phyloP scores from a whole-genome alignment of 768 basidiomycete species.

The Daedaleopsis nitida region DNA sequence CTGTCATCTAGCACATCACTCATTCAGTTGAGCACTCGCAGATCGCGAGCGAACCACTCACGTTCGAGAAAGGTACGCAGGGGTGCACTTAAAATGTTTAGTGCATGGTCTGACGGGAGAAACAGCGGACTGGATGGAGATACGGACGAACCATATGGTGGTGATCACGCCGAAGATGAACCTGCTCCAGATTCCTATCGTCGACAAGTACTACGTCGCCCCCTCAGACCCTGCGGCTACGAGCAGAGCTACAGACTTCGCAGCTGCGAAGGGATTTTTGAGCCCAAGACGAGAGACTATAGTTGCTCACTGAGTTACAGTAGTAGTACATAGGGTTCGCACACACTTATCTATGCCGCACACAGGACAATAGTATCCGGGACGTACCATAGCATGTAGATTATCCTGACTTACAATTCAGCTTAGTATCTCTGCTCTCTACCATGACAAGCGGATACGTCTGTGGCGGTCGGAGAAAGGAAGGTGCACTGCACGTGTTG shows the following conservation, averaged over 20 bases:
- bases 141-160: constrained; percentile 94
- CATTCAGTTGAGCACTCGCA: constrained; percentile 27
- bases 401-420: not conserved
- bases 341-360: not conserved
- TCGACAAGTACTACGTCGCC: constrained; percentile 91
- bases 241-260: constrained; percentile 77
- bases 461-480: not conserved
- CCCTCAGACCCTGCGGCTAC: constrained; percentile 77
- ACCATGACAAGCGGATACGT: not conserved
- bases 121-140: constrained; percentile 97
- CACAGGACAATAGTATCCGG: not conserved
- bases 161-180: constrained; percentile 97
- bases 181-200: constrained; percentile 89
- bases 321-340: too few relatives aligned
- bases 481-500: constrained; percentile 9
- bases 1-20: not conserved
- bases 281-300: constrained; percentile 50
- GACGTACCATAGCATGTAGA: constrained; percentile 1
- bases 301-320: constrained; percentile 12
- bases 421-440: not conserved
- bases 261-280: constrained; percentile 83
- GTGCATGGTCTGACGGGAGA: not conserved
- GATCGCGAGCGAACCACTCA: constrained; percentile 92
- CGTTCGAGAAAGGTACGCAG: constrained; percentile 84
- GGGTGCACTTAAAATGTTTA: not conserved